phyloP scores from a whole-genome alignment of 2,329 filamentous ascomycete genomes.

The Calonectria montana region DNA sequence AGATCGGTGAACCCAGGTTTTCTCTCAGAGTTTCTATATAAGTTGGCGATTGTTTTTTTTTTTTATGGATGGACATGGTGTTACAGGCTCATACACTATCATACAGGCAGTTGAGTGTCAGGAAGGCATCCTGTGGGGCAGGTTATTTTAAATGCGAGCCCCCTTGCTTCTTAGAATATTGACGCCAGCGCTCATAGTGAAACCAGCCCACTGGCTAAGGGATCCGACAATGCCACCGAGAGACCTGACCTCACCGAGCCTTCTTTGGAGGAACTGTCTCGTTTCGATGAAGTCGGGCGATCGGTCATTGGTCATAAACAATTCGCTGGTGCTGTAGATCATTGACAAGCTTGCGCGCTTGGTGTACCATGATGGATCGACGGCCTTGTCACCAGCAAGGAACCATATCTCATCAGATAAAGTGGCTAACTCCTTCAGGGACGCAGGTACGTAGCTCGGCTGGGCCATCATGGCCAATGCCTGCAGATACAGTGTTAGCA shows the following conservation, averaged over 20 bases:
- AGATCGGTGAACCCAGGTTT: neutral
- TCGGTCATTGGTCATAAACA: slow-evolving; percentile 93
- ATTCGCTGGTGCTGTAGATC: slow-evolving; percentile 78
- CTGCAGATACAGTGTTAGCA: slow-evolving; percentile 55
- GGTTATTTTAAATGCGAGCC: slow-evolving; percentile 72
- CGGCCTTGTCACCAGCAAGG: slow-evolving; percentile 81
- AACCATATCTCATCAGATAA: slow-evolving; percentile 95
- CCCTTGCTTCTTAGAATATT: slow-evolving; percentile 92
- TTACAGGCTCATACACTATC: slow-evolving; percentile 42
- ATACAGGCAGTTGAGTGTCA: slow-evolving; percentile 27
- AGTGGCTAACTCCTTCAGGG: slow-evolving; percentile 80
- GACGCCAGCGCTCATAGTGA: slow-evolving; percentile 79
- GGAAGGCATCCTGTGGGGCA: neutral
- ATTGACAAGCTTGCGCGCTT: slow-evolving; percentile 68
- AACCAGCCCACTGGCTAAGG: slow-evolving; percentile 82
- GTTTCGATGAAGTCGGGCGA: slow-evolving; percentile 81
- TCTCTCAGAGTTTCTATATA: slow-evolving; percentile 28
- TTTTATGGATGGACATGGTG: slow-evolving; percentile 26
- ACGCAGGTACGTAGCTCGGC: slow-evolving; percentile 79
- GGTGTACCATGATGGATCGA: slow-evolving; percentile 90
- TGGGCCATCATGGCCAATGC: slow-evolving; percentile 93
- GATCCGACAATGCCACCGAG: slow-evolving; percentile 72
- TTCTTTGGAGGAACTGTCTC: slow-evolving; percentile 79
- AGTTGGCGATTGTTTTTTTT: neutral
- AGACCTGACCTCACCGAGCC: slow-evolving; percentile 75